phyloP scores from a whole-genome alignment of 208 protist genomes.

The Herpetomonas muscarum region DNA sequence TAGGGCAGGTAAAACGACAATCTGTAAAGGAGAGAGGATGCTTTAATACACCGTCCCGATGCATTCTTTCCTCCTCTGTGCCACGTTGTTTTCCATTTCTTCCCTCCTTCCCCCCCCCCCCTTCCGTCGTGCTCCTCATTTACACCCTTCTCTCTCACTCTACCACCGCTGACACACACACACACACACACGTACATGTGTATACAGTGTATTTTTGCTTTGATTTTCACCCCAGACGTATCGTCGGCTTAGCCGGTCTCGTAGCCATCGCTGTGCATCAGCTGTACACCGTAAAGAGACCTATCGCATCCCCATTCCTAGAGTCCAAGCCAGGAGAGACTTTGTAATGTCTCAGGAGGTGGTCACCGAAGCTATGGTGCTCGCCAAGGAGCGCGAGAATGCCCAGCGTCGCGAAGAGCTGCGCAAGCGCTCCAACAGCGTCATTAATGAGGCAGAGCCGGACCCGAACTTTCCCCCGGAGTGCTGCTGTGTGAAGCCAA shows the following conservation, averaged over 20 bases:
- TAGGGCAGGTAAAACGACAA: too few species aligned
- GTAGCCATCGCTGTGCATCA: neutral
- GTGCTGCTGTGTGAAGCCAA: slow-evolving; percentile 78
- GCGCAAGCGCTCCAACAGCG: slow-evolving; percentile 19
- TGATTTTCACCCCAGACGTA: too few species aligned
- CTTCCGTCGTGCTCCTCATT: slow-evolving; percentile 1
- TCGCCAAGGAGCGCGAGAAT: slow-evolving; percentile 70
- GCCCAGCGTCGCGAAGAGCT: slow-evolving; percentile 41
- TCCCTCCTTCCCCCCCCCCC: neutral
- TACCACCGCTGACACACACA: neutral
- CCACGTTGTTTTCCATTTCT: neutral
- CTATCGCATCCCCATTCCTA: too few species aligned
- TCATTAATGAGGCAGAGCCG: slow-evolving; percentile 29
- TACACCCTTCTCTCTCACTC: neutral
- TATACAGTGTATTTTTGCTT: too few species aligned
- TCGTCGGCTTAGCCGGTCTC: too few species aligned
- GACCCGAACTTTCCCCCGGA: slow-evolving; percentile 81
- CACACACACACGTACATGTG: neutral
- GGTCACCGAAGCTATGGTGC: slow-evolving; percentile 70
- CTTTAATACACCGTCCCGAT: too few species aligned
- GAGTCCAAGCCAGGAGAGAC: neutral
- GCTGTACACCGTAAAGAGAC: too few species aligned
- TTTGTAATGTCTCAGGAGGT: neutral
- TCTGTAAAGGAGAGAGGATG: too few species aligned
- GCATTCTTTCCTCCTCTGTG: too few species aligned